Base-by-base conservation (phyloP, 1,284 basidiomycete species). In the Flammula alnicola region DNA sequence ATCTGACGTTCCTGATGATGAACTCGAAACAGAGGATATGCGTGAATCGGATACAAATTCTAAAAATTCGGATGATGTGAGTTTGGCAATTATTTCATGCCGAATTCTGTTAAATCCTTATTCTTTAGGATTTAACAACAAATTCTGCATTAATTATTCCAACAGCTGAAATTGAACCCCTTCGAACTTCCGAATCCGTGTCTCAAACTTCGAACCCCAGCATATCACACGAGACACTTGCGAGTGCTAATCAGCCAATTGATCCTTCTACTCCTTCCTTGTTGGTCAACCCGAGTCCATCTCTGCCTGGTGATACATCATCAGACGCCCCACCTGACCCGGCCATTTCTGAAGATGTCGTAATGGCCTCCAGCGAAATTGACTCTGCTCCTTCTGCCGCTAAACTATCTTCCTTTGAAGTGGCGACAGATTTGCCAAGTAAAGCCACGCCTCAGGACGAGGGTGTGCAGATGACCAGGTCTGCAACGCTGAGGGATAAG, bases 1-100 rank as follows among this genome's bases (percentile, higher is more conserved):
- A 12, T 62, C 63, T 17, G 58, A 61, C 39, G 48, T 60, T 11
- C 39, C 58, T 0, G 59, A 58, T 41, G 60, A 59, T 30, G 56
- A 57, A 29, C 57, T 59, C 35, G 46, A 47, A 35, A 44, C 47
- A 5, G 51, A 54, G 16, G 45, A 51, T 26, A 20, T 23, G 10
- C 17, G 30, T 7, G 48, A 39, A 16, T 29, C 45, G 12, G 25
- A 43, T 38, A 36, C 36, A 11, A 27, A 37, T 12, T 25, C 49
- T 2, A 14, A 39, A 27, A 36, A 30, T 9, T 11, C 46, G 36
- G 27, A 58, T 41, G 35, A 49, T 38, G 54, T 56, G 32, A 47
- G 54, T 47, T 33, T 39, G 11, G 9, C 3, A 11, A 32, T 17
- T 22, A 19, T 8, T 4, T 27, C 12, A 12, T 19, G 37, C 4